Evolutionary conservation across 2,329 filamentous ascomycete genomes (phyloP).

Genomic region (Sphaerostilbella broomeana): DNA sequence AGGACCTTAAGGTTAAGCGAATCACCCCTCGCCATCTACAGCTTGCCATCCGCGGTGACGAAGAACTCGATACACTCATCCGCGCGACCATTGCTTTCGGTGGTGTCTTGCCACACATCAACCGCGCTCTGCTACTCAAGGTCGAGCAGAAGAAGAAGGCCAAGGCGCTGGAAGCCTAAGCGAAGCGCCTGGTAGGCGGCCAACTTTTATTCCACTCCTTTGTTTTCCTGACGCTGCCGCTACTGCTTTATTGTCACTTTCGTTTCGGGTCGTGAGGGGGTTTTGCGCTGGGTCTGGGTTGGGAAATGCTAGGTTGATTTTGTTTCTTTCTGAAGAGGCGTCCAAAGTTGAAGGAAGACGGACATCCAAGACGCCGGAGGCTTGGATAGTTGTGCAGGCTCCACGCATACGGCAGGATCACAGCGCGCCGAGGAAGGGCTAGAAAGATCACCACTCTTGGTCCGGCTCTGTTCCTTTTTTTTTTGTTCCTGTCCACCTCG

Average conservation of each 20-base stretch:
- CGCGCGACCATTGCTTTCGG: conserved; percentile 96
- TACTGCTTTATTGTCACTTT: neutral
- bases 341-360: conserved; percentile 5
- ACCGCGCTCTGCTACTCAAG: conserved; percentile 90
- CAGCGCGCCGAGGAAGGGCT: neutral
- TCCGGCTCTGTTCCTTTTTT: neutral
- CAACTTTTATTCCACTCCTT: no score
- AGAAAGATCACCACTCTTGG: neutral
- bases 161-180: conserved; percentile 41
- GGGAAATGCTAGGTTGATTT: conserved; percentile 8
- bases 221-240: no score
- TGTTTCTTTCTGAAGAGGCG: conserved; percentile 8
- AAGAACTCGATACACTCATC: conserved; percentile 96
- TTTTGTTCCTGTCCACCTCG: neutral
- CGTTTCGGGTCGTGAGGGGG: conserved; percentile 9
- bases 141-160: conserved; percentile 96
- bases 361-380: conserved; percentile 5
- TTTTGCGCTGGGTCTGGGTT: conserved; percentile 10
- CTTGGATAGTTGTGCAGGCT: conserved; percentile 14
- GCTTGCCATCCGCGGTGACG: conserved; percentile 95
- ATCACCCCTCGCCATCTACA: conserved; percentile 97
- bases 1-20: conserved; percentile 99
- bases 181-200: no score
- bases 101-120: conserved; percentile 98
- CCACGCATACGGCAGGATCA: conserved; percentile 5